phyloP scores from a whole-genome alignment of 1,284 basidiomycete genomes.

The Xerocomus amazonicus region DNA sequence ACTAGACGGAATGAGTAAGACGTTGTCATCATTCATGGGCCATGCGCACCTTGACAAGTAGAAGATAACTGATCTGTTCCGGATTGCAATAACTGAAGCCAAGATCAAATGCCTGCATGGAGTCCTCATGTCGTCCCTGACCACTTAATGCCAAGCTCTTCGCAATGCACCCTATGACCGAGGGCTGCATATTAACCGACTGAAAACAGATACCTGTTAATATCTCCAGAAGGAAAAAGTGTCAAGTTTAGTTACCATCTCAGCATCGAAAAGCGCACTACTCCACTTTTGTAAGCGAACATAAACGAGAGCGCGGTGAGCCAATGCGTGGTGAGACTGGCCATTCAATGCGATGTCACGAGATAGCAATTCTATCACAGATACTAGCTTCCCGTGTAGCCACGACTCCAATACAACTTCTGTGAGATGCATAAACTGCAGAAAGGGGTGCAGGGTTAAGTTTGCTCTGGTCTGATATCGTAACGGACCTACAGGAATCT shows the following conservation, averaged over 20 bases:
- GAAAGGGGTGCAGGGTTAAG: background rate
- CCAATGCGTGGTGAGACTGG: conserved; percentile 7
- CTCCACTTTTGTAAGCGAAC: conserved; percentile 9
- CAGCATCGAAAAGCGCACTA: conserved; percentile 11
- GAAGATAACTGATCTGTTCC: conserved; percentile 8
- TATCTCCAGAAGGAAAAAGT: background rate
- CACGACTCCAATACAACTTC: conserved; percentile 3
- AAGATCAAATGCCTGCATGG: conserved; percentile 22
- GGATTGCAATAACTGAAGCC: conserved; percentile 9
- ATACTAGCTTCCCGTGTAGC: conserved; percentile 4
- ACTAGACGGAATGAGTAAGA: conserved; percentile 5
- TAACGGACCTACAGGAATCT: too few species aligned
- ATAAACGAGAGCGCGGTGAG: conserved; percentile 17
- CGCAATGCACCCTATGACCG: conserved; percentile 21
- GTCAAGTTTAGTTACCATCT: conserved; percentile 11
- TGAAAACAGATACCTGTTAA: conserved; percentile 2
- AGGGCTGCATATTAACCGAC: conserved; percentile 13
- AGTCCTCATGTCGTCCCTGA: conserved; percentile 13
- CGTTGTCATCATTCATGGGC: background rate
- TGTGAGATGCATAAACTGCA: conserved; percentile 15
- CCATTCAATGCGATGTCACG: conserved; percentile 12
- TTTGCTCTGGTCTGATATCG: too few species aligned
- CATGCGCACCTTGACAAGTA: conserved; percentile 15
- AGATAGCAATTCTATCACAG: conserved; percentile 10
- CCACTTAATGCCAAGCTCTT: conserved; percentile 18